Evolutionary conservation across 140 eudicot genomes (phyloP).

Genomic region (Bidens hawaiensis): DNA sequence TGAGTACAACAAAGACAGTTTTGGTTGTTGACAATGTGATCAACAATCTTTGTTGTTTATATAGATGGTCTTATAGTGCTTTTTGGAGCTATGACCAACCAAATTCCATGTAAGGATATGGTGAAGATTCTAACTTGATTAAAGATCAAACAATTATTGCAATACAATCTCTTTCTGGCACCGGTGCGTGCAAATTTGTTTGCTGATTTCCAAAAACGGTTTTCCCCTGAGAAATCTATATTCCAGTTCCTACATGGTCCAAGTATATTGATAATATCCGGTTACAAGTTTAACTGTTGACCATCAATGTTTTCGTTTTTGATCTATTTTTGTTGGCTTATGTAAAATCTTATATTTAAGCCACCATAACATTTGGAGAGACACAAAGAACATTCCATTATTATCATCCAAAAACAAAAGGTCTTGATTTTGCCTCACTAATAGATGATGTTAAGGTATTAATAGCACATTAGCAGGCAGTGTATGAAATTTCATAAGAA

Average conservation of each 20-base stretch:
- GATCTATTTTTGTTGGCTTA: slow-evolving; percentile 5
- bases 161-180: slow-evolving; percentile 91
- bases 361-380: slow-evolving; percentile 99
- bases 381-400: slow-evolving; percentile 79
- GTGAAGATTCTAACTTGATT: slow-evolving; percentile 78
- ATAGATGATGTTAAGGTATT: slow-evolving; percentile 91
- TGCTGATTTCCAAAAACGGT: slow-evolving; percentile 91
- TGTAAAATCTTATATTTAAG: slow-evolving; percentile 32
- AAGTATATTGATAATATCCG: slow-evolving; percentile 14
- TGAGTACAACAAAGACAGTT: too few relatives aligned
- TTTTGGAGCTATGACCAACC: too few relatives aligned
- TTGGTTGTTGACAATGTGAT: too few relatives aligned
- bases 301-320: neutral
- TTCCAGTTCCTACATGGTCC: slow-evolving; percentile 96
- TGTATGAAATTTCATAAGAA: neutral
- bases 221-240: slow-evolving; percentile 85
- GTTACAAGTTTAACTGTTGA: neutral
- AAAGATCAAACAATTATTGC: slow-evolving; percentile 88
- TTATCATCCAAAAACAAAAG: slow-evolving; percentile 85
- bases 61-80: too few relatives aligned
- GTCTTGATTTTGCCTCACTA: slow-evolving; percentile 77
- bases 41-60: too few relatives aligned
- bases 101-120: too few relatives aligned
- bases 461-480: neutral
- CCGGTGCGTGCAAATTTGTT: slow-evolving; percentile 96